Conservation (phyloP, 2,329 filamentous ascomycete species). For the Penicillium thymicola region DNA sequence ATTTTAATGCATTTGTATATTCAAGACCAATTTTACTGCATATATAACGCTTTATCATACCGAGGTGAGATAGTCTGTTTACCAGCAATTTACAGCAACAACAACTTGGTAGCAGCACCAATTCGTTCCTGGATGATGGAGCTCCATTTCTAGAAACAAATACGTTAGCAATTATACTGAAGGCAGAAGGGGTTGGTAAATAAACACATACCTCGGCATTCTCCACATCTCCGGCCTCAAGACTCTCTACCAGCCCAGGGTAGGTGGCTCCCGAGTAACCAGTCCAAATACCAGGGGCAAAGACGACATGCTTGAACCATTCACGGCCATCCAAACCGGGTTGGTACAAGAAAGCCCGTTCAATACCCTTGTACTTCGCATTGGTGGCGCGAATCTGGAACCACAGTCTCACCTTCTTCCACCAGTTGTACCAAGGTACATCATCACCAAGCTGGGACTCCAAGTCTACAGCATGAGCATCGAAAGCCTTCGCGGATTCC, state of each 20-base stretch:
- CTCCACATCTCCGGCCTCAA: slow-evolving; percentile 50
- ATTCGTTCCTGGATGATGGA: slow-evolving; percentile 39
- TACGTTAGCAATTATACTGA: slow-evolving; percentile 7
- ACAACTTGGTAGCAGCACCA: slow-evolving; percentile 29
- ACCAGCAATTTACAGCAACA: slow-evolving; percentile 24
- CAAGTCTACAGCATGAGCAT: slow-evolving; percentile 49
- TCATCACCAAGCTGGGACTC: slow-evolving; percentile 49
- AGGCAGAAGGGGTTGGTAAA: background rate
- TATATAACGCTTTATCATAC: background rate
- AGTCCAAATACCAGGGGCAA: slow-evolving; percentile 87
- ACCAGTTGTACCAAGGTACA: slow-evolving; percentile 76
- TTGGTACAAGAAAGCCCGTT: slow-evolving; percentile 73
- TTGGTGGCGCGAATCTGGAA: slow-evolving; percentile 67
- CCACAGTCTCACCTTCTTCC: slow-evolving; percentile 63
- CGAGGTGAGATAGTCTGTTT: background rate
- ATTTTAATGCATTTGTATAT: background rate
- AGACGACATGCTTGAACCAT: slow-evolving; percentile 96
- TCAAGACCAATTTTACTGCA: background rate
- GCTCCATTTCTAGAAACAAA: slow-evolving; percentile 39
- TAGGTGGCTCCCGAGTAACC: slow-evolving; percentile 76
- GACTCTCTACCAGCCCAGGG: slow-evolving; percentile 61
- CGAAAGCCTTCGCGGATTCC: slow-evolving; percentile 50
- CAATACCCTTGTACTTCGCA: slow-evolving; percentile 76
- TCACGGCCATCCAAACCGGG: slow-evolving; percentile 71
- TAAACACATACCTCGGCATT: slow-evolving; percentile 51